These are phyloP conservation scores for Backusella mclennaniae DNA, from an alignment of 192 early-diverging fungal species.

Conservation along the genomic window DNA sequence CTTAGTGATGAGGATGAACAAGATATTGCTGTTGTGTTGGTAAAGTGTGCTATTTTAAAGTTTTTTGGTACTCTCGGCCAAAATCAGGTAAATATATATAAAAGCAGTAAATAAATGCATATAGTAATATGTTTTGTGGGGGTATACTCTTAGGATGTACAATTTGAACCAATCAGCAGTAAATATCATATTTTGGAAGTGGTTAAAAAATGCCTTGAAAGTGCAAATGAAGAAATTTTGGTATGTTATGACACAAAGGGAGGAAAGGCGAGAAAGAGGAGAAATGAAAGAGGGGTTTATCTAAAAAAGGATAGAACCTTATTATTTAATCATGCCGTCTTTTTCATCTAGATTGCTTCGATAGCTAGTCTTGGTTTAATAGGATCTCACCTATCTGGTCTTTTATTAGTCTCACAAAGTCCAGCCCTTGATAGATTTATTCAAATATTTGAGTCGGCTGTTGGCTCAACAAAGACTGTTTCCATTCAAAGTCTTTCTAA, in stretches of 20 bases:
- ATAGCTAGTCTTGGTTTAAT: slow-evolving; percentile 33
- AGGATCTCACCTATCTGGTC: slow-evolving; percentile 20
- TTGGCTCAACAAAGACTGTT: slow-evolving; percentile 28
- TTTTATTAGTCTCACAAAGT: slow-evolving; percentile 17
- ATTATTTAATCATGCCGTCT: slow-evolving; percentile 1
- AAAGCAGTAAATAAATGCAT: background rate
- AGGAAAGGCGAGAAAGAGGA: background rate
- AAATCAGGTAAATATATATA: slow-evolving; percentile 16
- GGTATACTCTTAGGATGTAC: slow-evolving; percentile 2
- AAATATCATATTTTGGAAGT: slow-evolving; percentile 22
- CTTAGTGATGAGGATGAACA: slow-evolving; percentile 20
- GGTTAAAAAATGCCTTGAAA: slow-evolving; percentile 16
- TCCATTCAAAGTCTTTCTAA: slow-evolving; percentile 35
- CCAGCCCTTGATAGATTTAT: slow-evolving; percentile 17
- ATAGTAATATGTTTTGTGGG: background rate
- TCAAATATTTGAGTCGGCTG: slow-evolving; percentile 10
- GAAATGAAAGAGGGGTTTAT: background rate
- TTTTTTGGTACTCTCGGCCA: slow-evolving; percentile 43
- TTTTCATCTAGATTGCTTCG: slow-evolving; percentile 23
- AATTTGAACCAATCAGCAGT: slow-evolving; percentile 15
- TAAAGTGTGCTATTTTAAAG: slow-evolving; percentile 41
- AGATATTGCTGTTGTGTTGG: slow-evolving; percentile 35
- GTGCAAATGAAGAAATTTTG: slow-evolving; percentile 22
- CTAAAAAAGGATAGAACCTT: background rate
- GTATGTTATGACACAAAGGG: slow-evolving; percentile 9